Percentiles rank a stretch among this genome's conserved stretches.
phyloP scores from a whole-genome alignment of 495 filamentous ascomycete species.

The Aspergillus steynii region DNA sequence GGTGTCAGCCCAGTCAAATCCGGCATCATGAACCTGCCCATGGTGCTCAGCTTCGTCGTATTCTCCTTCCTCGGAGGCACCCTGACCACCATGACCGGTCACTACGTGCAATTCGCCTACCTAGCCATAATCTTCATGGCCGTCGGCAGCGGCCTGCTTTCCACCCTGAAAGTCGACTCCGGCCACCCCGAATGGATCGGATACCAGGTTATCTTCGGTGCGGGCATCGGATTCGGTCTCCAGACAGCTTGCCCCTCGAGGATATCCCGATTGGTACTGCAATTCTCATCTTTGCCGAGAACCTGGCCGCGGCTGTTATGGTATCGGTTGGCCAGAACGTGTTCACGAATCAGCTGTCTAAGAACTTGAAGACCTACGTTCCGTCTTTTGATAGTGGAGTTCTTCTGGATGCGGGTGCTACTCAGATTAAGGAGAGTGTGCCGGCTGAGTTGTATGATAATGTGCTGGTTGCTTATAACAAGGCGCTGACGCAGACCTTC shows the following conservation, averaged over 20 bases:
- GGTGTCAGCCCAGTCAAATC: conserved; percentile 27
- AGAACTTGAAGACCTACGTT: conserved; percentile 47
- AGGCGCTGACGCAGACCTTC: conserved; percentile 61
- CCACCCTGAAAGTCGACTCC: conserved; percentile 22
- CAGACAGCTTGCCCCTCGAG: conserved; percentile 44
- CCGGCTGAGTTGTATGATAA: conserved; percentile 39
- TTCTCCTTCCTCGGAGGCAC: conserved; percentile 19
- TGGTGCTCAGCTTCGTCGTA: conserved; percentile 22
- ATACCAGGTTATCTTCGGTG: conserved; percentile 28
- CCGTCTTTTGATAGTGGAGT: conserved; percentile 46
- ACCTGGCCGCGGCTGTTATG: conserved; percentile 66
- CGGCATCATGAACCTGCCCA: conserved; percentile 32
- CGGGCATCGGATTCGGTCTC: conserved; percentile 25
- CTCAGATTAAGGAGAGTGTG: conserved; percentile 50
- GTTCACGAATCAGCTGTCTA: conserved; percentile 64
- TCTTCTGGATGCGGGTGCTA: conserved; percentile 62
- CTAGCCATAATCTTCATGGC: conserved; percentile 52
- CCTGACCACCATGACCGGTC: conserved; percentile 24
- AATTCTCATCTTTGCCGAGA: conserved; percentile 64
- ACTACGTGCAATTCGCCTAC: conserved; percentile 58
- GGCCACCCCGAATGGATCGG: conserved; percentile 22
- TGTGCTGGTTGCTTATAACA: conserved; percentile 68
- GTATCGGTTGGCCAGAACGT: conserved; percentile 71
- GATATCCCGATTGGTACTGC: conserved; percentile 66
- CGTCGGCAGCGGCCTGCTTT: conserved; percentile 57